Percentiles rank a stretch among this genome's conserved stretches.
Conservation (phyloP, 768 basidiomycete genomes). For the Saitozyma podzolica region DNA sequence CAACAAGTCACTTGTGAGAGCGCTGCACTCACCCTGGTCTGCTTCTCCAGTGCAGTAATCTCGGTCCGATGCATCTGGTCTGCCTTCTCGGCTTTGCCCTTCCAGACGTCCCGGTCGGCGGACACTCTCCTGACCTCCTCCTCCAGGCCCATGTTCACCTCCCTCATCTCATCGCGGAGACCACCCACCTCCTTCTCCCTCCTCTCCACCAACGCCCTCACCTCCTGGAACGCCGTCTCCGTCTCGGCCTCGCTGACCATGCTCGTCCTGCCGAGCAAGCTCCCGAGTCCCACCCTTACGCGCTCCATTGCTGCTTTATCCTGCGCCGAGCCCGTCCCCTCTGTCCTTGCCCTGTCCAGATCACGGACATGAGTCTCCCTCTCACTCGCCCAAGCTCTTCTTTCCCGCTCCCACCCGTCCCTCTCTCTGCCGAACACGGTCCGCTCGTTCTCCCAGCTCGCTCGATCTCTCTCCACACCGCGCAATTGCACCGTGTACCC, state of each 20-base stretch:
- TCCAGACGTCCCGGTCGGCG: slow-evolving; percentile 46
- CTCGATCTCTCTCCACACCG: slow-evolving; percentile 21
- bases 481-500: slow-evolving; percentile 25
- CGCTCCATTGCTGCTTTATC: slow-evolving; percentile 33
- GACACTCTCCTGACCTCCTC: slow-evolving; percentile 43
- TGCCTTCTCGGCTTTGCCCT: slow-evolving; percentile 31
- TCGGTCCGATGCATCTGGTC: slow-evolving; percentile 19
- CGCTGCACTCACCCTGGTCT: slow-evolving; percentile 33
- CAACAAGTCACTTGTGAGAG: background rate
- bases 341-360: slow-evolving; percentile 18
- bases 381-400: slow-evolving; percentile 10
- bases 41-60: slow-evolving; percentile 18
- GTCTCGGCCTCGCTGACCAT: slow-evolving; percentile 31
- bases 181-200: slow-evolving; percentile 42
- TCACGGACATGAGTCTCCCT: slow-evolving; percentile 18
- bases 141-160: slow-evolving; percentile 51
- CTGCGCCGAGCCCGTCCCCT: slow-evolving; percentile 21
- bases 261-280: slow-evolving; percentile 23
- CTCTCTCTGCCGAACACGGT: slow-evolving; percentile 22
- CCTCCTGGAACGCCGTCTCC: slow-evolving; percentile 32
- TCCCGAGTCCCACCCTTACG: slow-evolving; percentile 24
- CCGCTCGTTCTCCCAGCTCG: slow-evolving; percentile 21
- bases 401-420: slow-evolving; percentile 21
- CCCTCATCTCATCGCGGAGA: slow-evolving; percentile 47
- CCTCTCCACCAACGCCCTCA: slow-evolving; percentile 28